phyloP scores from a whole-genome alignment of 148 eudicot genomes.

The Diospyros lotus region DNA sequence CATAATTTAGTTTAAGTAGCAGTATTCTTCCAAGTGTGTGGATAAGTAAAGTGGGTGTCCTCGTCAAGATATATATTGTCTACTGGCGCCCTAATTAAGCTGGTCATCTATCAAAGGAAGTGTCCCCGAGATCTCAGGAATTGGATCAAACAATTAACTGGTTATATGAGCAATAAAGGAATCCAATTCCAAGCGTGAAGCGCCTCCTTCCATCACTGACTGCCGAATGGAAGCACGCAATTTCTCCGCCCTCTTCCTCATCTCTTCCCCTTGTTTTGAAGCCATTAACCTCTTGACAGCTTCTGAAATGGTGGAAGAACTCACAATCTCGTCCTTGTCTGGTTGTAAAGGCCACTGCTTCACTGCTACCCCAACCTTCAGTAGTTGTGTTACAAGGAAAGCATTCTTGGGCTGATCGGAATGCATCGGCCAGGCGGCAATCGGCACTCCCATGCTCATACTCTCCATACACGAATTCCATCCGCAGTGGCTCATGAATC shows the following conservation, averaged over 20 bases:
- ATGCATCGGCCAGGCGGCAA: slow-evolving; percentile 8
- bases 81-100: too few relatives aligned
- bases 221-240: neutral
- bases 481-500: slow-evolving; percentile 13
- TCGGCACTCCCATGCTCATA: slow-evolving; percentile 2
- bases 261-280: neutral
- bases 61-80: too few relatives aligned
- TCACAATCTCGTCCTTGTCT: neutral
- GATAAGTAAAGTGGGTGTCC: too few relatives aligned
- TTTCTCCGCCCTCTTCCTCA: neutral
- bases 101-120: too few relatives aligned
- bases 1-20: too few relatives aligned
- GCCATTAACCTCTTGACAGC: neutral
- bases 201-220: neutral
- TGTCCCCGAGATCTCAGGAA: too few relatives aligned
- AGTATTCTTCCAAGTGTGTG: too few relatives aligned
- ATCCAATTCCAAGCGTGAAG: neutral
- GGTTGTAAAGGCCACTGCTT: neutral
- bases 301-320: neutral
- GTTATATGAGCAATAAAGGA: neutral
- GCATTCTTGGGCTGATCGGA: slow-evolving; percentile 8
- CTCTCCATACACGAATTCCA: slow-evolving; percentile 14
- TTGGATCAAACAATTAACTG: neutral
- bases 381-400: neutral
- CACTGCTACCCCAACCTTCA: neutral